phyloP scores from a whole-genome alignment of 805 yeast species.

The Ogataea philodendri region DNA sequence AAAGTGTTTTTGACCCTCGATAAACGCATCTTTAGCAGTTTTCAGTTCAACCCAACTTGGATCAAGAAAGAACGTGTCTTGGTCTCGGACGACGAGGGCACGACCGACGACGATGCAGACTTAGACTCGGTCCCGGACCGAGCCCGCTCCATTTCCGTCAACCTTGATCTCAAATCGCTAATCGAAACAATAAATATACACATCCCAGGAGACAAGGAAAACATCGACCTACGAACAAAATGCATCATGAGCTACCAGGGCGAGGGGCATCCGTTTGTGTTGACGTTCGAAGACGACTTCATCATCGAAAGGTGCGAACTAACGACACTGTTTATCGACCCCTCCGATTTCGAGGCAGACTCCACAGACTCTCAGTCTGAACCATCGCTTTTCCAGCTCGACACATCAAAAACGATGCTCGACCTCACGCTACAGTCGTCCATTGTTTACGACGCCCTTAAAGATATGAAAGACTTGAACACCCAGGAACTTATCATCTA shows the following conservation, averaged over 20 bases:
- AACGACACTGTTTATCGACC: constrained; percentile 39
- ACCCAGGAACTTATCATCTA: constrained; percentile 51
- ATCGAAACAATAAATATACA: constrained; percentile 50
- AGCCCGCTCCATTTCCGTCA: constrained; percentile 35
- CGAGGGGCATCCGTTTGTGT: constrained; percentile 50
- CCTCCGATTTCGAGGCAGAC: constrained; percentile 7
- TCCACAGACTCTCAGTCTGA: constrained; percentile 31
- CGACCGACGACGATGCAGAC: constrained; percentile 13
- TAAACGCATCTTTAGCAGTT: constrained; percentile 36
- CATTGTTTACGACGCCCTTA: constrained; percentile 50
- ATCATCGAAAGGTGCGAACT: constrained; percentile 59
- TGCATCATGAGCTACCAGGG: constrained; percentile 52
- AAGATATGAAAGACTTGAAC: constrained; percentile 54
- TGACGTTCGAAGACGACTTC: constrained; percentile 52
- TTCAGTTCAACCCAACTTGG: constrained; percentile 24
- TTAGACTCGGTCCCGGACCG: neutral
- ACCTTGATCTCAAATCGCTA: constrained; percentile 45
- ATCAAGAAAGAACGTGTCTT: constrained; percentile 11
- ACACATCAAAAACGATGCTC: constrained; percentile 41
- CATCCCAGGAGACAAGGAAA: constrained; percentile 28
- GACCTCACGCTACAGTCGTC: constrained; percentile 55
- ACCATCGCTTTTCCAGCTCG: constrained; percentile 31
- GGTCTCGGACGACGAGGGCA: constrained; percentile 7
- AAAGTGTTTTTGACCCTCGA: constrained; percentile 39
- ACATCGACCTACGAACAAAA: constrained; percentile 32